phyloP scores from a whole-genome alignment of 345 rosid species.

The Geranium rotundifolium region DNA sequence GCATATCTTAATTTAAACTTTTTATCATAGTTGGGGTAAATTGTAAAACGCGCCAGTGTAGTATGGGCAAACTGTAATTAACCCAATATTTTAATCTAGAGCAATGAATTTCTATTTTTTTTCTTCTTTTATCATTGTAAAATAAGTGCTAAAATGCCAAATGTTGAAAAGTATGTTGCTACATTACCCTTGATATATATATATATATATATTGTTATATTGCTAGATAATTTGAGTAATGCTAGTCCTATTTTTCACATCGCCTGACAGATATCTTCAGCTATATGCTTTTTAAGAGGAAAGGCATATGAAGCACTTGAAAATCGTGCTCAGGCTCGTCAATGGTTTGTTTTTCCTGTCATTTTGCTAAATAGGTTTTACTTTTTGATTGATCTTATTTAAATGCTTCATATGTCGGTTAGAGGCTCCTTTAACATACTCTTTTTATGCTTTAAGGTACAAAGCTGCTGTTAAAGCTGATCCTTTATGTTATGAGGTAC shows the following conservation, averaged over 20 bases:
- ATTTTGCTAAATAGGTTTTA: neutral
- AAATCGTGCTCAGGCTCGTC: constrained; percentile 81
- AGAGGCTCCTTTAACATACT: constrained; percentile 5
- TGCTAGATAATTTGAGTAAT: neutral
- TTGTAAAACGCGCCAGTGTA: too few relatives aligned
- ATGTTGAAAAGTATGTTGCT: too few relatives aligned
- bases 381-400: too few relatives aligned
- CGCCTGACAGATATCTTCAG: constrained; percentile 60
- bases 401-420: neutral
- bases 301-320: constrained; percentile 87
- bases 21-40: too few relatives aligned
- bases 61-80: too few relatives aligned
- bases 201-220: too few relatives aligned
- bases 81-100: too few relatives aligned
- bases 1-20: too few relatives aligned
- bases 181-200: too few relatives aligned
- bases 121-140: too few relatives aligned
- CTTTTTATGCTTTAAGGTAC: constrained; percentile 45
- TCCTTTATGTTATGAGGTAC: constrained; percentile 95
- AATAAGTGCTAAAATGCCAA: too few relatives aligned
- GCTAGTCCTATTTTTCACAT: neutral
- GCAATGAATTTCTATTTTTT: too few relatives aligned
- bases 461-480: constrained; percentile 96
- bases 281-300: constrained; percentile 89
- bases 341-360: constrained; percentile 38